A percentile compares a stretch with the other conserved stretches of the same genome.
These are phyloP conservation scores for Chalciporus chontae DNA, from an alignment of 768 basidiomycete species.

Conservation along the genomic window DNA sequence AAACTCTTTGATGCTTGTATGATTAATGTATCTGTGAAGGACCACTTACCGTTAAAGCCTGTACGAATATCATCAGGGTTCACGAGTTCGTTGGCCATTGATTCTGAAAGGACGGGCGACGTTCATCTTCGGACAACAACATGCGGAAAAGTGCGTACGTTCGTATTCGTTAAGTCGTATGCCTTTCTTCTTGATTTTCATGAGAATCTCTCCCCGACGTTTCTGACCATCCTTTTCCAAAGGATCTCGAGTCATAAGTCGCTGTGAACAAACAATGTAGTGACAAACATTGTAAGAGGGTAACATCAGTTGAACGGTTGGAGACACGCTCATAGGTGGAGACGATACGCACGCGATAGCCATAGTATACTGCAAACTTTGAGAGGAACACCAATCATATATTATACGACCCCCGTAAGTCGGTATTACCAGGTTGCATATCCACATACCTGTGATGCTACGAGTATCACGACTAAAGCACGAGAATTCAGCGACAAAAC, in stretches of 20 bases:
- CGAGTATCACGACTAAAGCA: constrained; percentile 45
- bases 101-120: constrained; percentile 40
- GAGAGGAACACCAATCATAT: neutral
- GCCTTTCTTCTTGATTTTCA: constrained; percentile 65
- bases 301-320: neutral
- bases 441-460: constrained; percentile 47
- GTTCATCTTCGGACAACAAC: neutral
- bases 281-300: neutral
- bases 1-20: no score
- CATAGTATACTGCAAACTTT: constrained; percentile 79
- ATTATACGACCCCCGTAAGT: neutral
- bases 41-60: constrained; percentile 60
- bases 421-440: neutral
- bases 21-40: neutral
- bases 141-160: constrained; percentile 44
- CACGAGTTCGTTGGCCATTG: constrained; percentile 90
- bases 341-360: constrained; percentile 52
- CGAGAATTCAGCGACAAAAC: constrained; percentile 7
- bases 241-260: constrained; percentile 54
- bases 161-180: constrained; percentile 91
- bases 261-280: constrained; percentile 38
- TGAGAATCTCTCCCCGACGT: constrained; percentile 68
- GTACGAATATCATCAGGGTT: constrained; percentile 86
- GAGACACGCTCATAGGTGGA: neutral
- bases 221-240: constrained; percentile 60